Percentiles rank a stretch among this genome's conserved stretches.
Evolutionary conservation across 192 early-diverging fungal species (phyloP).

Genomic region (Umbelopsis vinacea): DNA sequence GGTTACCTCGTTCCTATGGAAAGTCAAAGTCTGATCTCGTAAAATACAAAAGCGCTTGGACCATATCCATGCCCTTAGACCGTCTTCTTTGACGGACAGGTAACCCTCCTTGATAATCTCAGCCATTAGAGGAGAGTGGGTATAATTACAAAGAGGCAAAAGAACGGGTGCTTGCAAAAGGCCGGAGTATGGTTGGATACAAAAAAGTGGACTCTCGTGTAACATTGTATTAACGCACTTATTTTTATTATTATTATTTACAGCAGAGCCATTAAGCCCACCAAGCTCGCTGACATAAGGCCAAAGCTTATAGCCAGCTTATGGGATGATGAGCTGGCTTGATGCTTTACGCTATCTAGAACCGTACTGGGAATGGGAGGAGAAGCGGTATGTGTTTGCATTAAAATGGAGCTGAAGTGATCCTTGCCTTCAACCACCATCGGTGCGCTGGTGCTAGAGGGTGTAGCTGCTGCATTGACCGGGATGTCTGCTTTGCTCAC

Average conservation of each 20-base stretch:
- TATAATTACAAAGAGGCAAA: constrained; percentile 15
- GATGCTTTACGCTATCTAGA: no score
- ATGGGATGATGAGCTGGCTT: no score
- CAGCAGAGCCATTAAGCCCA: no score
- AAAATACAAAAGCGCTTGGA: constrained; percentile 90
- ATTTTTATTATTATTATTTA: background rate
- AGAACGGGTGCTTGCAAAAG: background rate
- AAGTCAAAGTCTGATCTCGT: constrained; percentile 87
- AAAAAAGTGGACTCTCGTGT: constrained; percentile 12
- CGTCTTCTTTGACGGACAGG: constrained; percentile 91
- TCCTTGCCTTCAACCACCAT: background rate
- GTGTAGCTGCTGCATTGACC: background rate
- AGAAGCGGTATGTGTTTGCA: background rate
- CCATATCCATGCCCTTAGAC: constrained; percentile 92
- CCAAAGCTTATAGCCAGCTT: no score
- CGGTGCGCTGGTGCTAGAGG: background rate
- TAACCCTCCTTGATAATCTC: constrained; percentile 80
- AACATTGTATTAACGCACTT: constrained; percentile 11
- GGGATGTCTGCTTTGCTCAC: background rate
- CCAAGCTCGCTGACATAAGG: no score
- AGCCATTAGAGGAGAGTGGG: constrained; percentile 36
- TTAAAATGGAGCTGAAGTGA: constrained; percentile 9
- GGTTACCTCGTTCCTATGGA: constrained; percentile 92
- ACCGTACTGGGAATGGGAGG: background rate
- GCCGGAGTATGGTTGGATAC: constrained; percentile 19